Conservation (phyloP, 2,329 filamentous ascomycete genomes). For the Pseudogymnoascus sp. region DNA sequence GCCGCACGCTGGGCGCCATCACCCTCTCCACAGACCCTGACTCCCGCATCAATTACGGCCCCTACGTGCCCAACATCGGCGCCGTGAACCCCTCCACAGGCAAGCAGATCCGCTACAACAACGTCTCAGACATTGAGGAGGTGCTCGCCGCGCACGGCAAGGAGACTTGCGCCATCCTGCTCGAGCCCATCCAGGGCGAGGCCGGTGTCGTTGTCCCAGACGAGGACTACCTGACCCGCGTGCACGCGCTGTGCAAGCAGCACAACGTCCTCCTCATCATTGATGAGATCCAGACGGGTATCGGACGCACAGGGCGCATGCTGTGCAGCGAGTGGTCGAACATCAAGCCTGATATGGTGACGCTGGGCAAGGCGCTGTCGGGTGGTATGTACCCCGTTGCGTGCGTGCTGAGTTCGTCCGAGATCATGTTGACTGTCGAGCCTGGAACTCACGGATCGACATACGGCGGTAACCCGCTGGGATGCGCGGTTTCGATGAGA, state of each 20-base stretch:
- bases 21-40: conserved; percentile 94
- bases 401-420: conserved; percentile 77
- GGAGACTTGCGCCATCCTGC: conserved; percentile 84
- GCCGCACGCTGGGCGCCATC: conserved; percentile 89
- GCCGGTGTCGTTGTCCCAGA: conserved; percentile 93
- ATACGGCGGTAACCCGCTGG: conserved; percentile 95
- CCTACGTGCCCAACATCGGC: conserved; percentile 84
- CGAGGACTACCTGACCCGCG: conserved; percentile 74
- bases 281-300: conserved; percentile 97
- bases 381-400: conserved; percentile 99
- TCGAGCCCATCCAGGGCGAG: conserved; percentile 96
- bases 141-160: conserved; percentile 73
- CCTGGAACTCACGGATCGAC: conserved; percentile 95
- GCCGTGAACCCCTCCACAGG: conserved; percentile 67
- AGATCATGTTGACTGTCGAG: conserved; percentile 93
- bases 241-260: conserved; percentile 81
- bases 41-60: conserved; percentile 88
- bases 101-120: conserved; percentile 77
- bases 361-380: conserved; percentile 94
- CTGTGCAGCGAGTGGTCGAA: conserved; percentile 91
- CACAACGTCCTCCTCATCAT: conserved; percentile 94
- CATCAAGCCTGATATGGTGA: conserved; percentile 90
- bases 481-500: conserved; percentile 90
- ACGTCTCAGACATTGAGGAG: conserved; percentile 69
- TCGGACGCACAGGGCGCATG: conserved; percentile 88